Conservation (phyloP, 371 early-diverging fungal genomes). For the Zychaea mexicana region DNA sequence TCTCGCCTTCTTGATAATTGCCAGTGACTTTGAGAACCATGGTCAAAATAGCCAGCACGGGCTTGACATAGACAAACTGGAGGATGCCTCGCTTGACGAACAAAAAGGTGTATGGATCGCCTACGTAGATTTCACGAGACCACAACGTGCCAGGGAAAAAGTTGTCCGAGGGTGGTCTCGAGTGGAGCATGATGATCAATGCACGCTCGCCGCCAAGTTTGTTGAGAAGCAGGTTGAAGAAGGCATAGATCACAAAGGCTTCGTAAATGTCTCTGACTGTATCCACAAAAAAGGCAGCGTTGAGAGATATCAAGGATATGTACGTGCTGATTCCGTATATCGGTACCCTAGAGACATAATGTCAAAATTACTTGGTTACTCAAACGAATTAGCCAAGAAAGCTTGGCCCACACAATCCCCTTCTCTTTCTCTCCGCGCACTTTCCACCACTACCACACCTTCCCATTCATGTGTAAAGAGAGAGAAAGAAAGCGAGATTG, state of each 20-base stretch:
- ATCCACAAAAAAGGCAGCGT: constrained; percentile 86
- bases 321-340: constrained; percentile 90
- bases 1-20: constrained; percentile 81
- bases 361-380: neutral
- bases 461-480: no score
- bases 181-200: constrained; percentile 76
- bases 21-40: constrained; percentile 78
- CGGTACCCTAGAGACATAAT: constrained; percentile 70
- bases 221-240: constrained; percentile 87
- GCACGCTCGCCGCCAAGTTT: constrained; percentile 94
- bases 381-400: neutral
- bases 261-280: constrained; percentile 94
- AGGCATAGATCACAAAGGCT: constrained; percentile 96
- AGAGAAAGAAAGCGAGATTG: neutral
- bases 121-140: constrained; percentile 82
- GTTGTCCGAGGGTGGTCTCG: constrained; percentile 77
- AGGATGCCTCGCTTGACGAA: constrained; percentile 91
- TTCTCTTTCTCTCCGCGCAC: neutral
- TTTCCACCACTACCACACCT: no score
- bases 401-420: neutral
- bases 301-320: constrained; percentile 73
- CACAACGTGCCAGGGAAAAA: constrained; percentile 83
- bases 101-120: constrained; percentile 88
- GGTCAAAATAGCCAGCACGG: constrained; percentile 76
- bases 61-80: constrained; percentile 93